Evolutionary conservation across 1,284 basidiomycete species (phyloP).

Genomic region (Ustilago nuda): DNA sequence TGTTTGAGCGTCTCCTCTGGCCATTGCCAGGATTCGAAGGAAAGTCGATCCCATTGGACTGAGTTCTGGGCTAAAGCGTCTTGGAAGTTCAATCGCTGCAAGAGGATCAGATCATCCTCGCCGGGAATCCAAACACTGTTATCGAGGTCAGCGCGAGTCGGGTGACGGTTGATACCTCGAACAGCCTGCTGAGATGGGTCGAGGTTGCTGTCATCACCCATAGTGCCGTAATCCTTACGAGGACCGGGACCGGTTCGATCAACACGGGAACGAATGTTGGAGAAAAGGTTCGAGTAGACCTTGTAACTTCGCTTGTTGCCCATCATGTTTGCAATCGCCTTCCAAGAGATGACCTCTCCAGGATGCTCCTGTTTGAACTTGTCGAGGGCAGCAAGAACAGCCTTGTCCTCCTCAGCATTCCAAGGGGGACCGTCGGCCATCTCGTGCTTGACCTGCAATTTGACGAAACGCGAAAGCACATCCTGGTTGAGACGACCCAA

Average conservation of each 20-base stretch:
- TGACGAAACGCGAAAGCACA: slow-evolving; percentile 41
- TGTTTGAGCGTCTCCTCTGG: slow-evolving; percentile 41
- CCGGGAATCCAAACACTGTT: slow-evolving; percentile 47
- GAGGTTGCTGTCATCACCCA: slow-evolving; percentile 14
- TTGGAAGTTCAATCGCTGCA: slow-evolving; percentile 54
- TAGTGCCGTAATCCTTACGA: slow-evolving; percentile 33
- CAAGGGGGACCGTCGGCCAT: slow-evolving; percentile 37
- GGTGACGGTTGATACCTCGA: slow-evolving; percentile 31
- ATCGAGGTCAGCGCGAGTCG: slow-evolving; percentile 44
- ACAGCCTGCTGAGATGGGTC: slow-evolving; percentile 35
- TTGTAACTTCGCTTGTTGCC: slow-evolving; percentile 55
- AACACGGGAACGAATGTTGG: slow-evolving; percentile 43
- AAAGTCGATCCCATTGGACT: slow-evolving; percentile 35
- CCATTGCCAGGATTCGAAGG: slow-evolving; percentile 46
- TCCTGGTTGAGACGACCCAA: slow-evolving; percentile 51
- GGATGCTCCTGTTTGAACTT: slow-evolving; percentile 47
- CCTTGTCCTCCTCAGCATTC: slow-evolving; percentile 50
- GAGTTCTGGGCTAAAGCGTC: slow-evolving; percentile 17
- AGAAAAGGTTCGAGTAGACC: slow-evolving; percentile 49
- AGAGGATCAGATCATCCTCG: slow-evolving; percentile 46
- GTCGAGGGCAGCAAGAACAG: slow-evolving; percentile 42
- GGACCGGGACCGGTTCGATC: slow-evolving; percentile 29
- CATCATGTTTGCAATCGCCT: slow-evolving; percentile 43
- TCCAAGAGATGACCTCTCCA: slow-evolving; percentile 48
- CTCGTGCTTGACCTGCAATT: slow-evolving; percentile 44